Conservation (phyloP, 2,329 filamentous ascomycete species). For the Neofusicoccum cordaticola region DNA sequence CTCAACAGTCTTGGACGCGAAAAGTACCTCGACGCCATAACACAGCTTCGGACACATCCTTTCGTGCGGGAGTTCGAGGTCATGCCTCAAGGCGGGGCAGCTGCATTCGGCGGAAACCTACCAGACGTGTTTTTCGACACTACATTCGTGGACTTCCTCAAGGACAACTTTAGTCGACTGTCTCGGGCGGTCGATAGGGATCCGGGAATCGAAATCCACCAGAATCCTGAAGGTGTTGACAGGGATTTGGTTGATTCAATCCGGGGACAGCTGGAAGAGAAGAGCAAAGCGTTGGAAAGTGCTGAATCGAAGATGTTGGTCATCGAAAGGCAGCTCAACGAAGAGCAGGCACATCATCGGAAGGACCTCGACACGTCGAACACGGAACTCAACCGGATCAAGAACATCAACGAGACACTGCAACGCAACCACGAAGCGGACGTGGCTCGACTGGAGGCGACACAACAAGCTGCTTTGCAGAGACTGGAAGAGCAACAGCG, state of each 20-base stretch:
- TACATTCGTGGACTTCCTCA: conserved; percentile 88
- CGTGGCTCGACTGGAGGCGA: conserved; percentile 48
- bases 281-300: conserved; percentile 58
- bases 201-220: conserved; percentile 73
- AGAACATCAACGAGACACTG: conserved; percentile 66
- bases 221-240: conserved; percentile 89
- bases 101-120: conserved; percentile 47
- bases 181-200: conserved; percentile 85
- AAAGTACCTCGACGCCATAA: conserved; percentile 79
- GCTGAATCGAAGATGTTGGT: conserved; percentile 56
- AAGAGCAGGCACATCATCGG: conserved; percentile 71
- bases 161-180: conserved; percentile 89
- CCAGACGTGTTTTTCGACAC: conserved; percentile 84
- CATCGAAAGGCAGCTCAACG: conserved; percentile 59
- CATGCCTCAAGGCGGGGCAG: conserved; percentile 60
- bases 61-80: conserved; percentile 88
- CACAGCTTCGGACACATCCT: conserved; percentile 72
- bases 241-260: conserved; percentile 86
- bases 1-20: conserved; percentile 76
- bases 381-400: conserved; percentile 53
- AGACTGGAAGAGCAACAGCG: conserved; percentile 50
- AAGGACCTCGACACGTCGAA: conserved; percentile 54
- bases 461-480: conserved; percentile 31
- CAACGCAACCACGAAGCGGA: conserved; percentile 70
- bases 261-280: conserved; percentile 72